These are phyloP conservation scores for Phytophthora fragariaefolia DNA, from an alignment of 352 stramenopile genomes.

Conservation along the genomic window DNA sequence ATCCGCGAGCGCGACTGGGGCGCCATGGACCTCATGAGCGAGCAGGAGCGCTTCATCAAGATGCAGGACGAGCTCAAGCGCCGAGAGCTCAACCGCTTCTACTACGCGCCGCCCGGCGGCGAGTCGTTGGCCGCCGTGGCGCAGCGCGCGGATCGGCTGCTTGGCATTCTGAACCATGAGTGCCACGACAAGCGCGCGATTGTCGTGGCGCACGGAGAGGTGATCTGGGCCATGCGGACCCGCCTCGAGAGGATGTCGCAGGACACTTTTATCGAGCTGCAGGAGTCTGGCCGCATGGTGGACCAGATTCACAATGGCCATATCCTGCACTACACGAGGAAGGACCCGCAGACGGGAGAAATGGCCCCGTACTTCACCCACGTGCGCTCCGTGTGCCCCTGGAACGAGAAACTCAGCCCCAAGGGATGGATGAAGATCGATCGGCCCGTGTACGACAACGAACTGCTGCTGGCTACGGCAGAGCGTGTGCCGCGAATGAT, in stretches of 20 bases:
- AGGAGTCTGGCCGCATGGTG: slow-evolving; percentile 85
- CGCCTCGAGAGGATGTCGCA: slow-evolving; percentile 89
- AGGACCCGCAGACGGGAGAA: slow-evolving; percentile 69
- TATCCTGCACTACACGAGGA: slow-evolving; percentile 88
- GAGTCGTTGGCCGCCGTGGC: slow-evolving; percentile 86
- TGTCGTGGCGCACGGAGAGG: slow-evolving; percentile 88
- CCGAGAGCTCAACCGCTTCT: slow-evolving; percentile 86
- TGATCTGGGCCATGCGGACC: slow-evolving; percentile 91
- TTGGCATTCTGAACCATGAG: slow-evolving; percentile 83
- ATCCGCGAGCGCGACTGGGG: slow-evolving; percentile 91
- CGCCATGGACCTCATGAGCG: slow-evolving; percentile 91
- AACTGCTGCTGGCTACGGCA: slow-evolving; percentile 84
- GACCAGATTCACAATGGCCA: slow-evolving; percentile 92
- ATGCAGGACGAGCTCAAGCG: slow-evolving; percentile 89
- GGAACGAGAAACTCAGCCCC: slow-evolving; percentile 89
- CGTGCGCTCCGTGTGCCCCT: slow-evolving; percentile 90
- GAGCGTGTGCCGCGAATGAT: slow-evolving; percentile 89
- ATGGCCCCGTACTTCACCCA: slow-evolving; percentile 90
- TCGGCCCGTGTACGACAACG: slow-evolving; percentile 89
- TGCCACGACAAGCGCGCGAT: slow-evolving; percentile 81
- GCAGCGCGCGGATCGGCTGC: slow-evolving; percentile 80
- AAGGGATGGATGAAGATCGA: slow-evolving; percentile 92
- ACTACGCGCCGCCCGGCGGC: slow-evolving; percentile 84
- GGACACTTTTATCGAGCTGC: slow-evolving; percentile 87
- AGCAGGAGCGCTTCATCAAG: slow-evolving; percentile 87